Conservation (phyloP, 2,329 filamentous ascomycete genomes). For the Venturia oleaginea region DNA sequence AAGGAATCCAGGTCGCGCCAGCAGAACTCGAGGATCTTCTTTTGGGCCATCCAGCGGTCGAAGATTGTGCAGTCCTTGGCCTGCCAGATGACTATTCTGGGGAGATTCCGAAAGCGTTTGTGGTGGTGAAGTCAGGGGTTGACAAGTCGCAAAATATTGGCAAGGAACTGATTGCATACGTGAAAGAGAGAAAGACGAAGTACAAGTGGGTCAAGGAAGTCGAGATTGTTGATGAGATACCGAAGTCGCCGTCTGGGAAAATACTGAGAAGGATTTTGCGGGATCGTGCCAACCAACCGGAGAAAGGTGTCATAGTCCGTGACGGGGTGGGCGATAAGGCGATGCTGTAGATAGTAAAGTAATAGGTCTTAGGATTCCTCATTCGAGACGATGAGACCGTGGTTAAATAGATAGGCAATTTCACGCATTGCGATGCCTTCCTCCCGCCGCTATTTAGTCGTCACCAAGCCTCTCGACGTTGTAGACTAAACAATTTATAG, state of each 20-base stretch:
- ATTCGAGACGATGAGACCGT: not conserved
- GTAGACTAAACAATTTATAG: not conserved
- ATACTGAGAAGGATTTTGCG: constrained; percentile 38
- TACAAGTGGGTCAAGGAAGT: constrained; percentile 40
- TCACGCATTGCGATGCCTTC: not conserved
- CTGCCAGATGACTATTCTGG: constrained; percentile 44
- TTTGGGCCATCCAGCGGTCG: constrained; percentile 47
- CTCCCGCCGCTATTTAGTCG: not conserved
- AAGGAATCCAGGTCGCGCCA: constrained; percentile 53
- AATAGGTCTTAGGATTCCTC: not conserved
- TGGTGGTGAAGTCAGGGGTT: constrained; percentile 31
- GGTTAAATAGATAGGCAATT: not conserved
- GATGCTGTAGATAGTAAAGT: constrained; percentile 7
- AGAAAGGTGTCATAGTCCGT: constrained; percentile 21
- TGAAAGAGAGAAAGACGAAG: constrained; percentile 36
- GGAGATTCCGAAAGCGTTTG: constrained; percentile 37
- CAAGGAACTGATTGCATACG: constrained; percentile 34
- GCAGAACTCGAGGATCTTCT: constrained; percentile 55
- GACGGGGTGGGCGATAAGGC: constrained; percentile 15
- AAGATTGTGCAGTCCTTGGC: constrained; percentile 48
- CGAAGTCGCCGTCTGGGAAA: constrained; percentile 40
- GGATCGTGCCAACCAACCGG: constrained; percentile 32
- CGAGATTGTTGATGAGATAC: constrained; percentile 38
- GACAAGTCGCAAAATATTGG: constrained; percentile 25
- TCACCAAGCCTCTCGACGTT: not conserved